A percentile compares a stretch with the other conserved stretches of the same genome.
These are phyloP conservation scores for Quercus robur DNA, from an alignment of 306 rosid genomes.

Conservation along the genomic window DNA sequence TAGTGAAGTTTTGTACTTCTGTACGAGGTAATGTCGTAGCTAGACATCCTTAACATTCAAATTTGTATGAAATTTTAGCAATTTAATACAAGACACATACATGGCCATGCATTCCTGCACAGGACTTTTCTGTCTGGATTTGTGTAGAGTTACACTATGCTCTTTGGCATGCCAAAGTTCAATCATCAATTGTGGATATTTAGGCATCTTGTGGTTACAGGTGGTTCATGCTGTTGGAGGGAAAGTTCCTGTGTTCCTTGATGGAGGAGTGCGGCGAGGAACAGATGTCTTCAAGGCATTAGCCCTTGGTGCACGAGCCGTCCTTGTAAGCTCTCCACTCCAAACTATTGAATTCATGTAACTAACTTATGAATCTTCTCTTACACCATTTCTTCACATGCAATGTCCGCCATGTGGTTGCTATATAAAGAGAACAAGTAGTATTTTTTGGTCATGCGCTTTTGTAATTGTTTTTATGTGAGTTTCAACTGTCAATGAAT, in stretches of 20 bases:
- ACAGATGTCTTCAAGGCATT: constrained; percentile 64
- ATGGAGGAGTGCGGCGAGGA: constrained; percentile 66
- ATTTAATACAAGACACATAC: not conserved
- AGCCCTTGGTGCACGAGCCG: constrained; percentile 67
- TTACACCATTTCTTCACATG: not conserved
- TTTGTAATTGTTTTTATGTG: not conserved
- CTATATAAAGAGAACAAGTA: not conserved
- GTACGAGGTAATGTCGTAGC: not conserved
- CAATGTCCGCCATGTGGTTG: not conserved
- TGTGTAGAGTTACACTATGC: not conserved
- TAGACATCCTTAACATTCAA: not conserved
- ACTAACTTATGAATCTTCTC: not conserved
- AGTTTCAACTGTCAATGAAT: not conserved
- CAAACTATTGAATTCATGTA: not conserved
- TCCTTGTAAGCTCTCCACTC: constrained; percentile 42
- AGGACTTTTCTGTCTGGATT: not conserved
- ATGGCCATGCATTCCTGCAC: not conserved
- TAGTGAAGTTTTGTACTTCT: not conserved
- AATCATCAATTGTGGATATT: not conserved
- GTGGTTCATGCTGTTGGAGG: constrained; percentile 54
- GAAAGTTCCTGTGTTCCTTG: constrained; percentile 50
- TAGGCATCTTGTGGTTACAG: constrained; percentile 24
- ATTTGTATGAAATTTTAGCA: not conserved
- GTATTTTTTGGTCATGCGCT: not conserved
- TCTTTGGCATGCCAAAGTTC: not conserved